A percentile compares a stretch with the other conserved stretches of the same genome.
Conservation (phyloP, 805 yeast genomes). For the Hermanozyma aechmeae region DNA sequence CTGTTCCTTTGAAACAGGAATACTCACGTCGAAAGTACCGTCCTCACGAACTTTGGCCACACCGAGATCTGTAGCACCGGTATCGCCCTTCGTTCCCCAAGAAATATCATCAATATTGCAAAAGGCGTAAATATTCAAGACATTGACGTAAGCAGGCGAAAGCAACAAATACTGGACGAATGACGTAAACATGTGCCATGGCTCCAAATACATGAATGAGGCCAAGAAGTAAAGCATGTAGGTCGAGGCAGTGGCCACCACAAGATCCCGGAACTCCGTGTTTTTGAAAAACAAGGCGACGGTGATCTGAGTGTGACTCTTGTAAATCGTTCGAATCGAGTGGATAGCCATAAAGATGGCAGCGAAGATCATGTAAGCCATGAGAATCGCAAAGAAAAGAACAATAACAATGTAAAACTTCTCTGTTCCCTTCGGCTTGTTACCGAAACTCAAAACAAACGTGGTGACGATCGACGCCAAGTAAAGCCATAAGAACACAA, state of each 20-base stretch:
- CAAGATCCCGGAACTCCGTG: conserved; percentile 37
- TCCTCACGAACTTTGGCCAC: conserved; percentile 26
- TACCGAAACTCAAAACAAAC: conserved; percentile 55
- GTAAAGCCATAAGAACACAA: conserved; percentile 47
- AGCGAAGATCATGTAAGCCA: conserved; percentile 50
- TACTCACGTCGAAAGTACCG: conserved; percentile 48
- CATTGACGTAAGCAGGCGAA: conserved; percentile 45
- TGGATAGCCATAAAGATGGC: conserved; percentile 50
- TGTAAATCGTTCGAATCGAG: conserved; percentile 31
- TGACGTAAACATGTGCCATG: conserved; percentile 58
- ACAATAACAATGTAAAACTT: conserved; percentile 44
- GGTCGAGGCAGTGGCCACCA: conserved; percentile 52
- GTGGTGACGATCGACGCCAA: conserved; percentile 48
- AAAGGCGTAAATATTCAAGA: conserved; percentile 57
- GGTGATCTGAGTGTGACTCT: conserved; percentile 30
- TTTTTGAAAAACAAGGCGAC: conserved; percentile 38
- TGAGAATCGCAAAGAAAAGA: conserved; percentile 48
- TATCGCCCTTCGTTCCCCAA: conserved; percentile 54
- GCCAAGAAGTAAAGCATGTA: conserved; percentile 54
- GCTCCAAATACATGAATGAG: conserved; percentile 51
- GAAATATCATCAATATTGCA: conserved; percentile 67
- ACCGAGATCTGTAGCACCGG: background rate
- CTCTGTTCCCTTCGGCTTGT: conserved; percentile 54
- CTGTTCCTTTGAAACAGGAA: conserved; percentile 40
- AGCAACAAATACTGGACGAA: conserved; percentile 42